Conservation (phyloP, 495 filamentous ascomycete genomes). For the Aspergillus hancockii region DNA sequence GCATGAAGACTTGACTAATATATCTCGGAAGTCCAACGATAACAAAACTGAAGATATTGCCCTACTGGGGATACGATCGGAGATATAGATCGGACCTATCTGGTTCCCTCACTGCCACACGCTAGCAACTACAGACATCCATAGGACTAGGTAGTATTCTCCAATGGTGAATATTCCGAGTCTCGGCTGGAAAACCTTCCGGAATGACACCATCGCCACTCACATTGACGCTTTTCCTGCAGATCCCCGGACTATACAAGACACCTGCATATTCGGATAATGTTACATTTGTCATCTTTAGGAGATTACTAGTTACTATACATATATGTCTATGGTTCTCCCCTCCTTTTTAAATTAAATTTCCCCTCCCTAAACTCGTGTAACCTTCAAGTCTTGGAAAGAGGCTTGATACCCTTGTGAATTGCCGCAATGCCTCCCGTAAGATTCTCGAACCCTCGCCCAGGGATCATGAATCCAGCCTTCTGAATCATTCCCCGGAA, state of each 20-base stretch:
- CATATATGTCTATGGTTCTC: neutral
- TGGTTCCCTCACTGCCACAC: neutral
- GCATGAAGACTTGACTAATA: conserved; percentile 4
- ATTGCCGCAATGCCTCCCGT: conserved; percentile 92
- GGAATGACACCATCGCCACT: conserved; percentile 25
- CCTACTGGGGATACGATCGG: neutral
- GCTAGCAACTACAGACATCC: neutral
- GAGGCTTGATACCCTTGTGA: conserved; percentile 93
- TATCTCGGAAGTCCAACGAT: neutral
- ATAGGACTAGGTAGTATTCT: neutral
- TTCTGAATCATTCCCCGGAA: conserved; percentile 85
- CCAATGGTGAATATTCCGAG: neutral
- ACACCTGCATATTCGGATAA: neutral
- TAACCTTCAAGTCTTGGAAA: conserved; percentile 32
- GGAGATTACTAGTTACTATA: conserved; percentile 4
- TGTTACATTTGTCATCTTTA: conserved; percentile 6
- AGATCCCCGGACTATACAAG: neutral
- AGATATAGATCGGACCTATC: neutral
- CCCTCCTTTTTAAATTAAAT: too few relatives aligned
- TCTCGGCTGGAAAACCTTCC: neutral
- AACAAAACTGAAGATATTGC: too few relatives aligned
- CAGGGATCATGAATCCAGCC: conserved; percentile 84
- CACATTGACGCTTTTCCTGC: conserved; percentile 19
- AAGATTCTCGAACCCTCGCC: conserved; percentile 81
- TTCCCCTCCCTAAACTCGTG: too few relatives aligned